Conservation (phyloP, 2,329 filamentous ascomycete genomes). For the Magnaporthales sp. region DNA sequence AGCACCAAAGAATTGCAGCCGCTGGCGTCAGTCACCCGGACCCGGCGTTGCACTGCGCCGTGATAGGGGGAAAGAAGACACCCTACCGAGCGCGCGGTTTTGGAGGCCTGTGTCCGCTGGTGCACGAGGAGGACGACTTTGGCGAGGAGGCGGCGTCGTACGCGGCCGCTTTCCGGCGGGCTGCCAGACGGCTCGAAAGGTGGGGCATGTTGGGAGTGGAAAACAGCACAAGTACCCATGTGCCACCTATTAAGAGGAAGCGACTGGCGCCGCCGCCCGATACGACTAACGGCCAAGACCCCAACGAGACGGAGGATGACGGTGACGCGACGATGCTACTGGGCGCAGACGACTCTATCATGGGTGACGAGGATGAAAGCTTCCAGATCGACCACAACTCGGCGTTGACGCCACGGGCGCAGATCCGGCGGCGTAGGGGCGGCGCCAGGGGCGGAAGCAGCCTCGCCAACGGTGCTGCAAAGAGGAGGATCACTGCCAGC, state of each 20-base stretch:
- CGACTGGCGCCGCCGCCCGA: slow-evolving; percentile 11
- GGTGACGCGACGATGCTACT: background rate
- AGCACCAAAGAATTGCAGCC: slow-evolving; percentile 14
- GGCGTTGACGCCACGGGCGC: background rate
- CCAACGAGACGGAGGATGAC: slow-evolving; percentile 24
- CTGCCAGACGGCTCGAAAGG: slow-evolving; percentile 55
- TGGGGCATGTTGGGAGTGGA: slow-evolving; percentile 46
- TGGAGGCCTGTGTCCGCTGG: slow-evolving; percentile 55
- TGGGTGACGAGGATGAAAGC: slow-evolving; percentile 1
- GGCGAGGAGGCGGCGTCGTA: slow-evolving; percentile 66
- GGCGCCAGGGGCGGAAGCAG: background rate
- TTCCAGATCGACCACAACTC: slow-evolving; percentile 1
- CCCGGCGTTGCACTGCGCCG: slow-evolving; percentile 9
- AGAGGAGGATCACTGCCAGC: background rate
- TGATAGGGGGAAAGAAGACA: slow-evolving; percentile 12
- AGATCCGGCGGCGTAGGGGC: background rate
- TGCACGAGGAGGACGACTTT: slow-evolving; percentile 60
- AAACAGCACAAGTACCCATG: slow-evolving; percentile 35
- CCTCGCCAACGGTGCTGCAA: background rate
- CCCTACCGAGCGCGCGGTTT: slow-evolving; percentile 48
- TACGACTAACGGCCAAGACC: slow-evolving; percentile 17
- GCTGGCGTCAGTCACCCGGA: slow-evolving; percentile 8
- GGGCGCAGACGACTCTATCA: background rate
- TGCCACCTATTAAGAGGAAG: slow-evolving; percentile 33
- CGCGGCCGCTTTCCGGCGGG: slow-evolving; percentile 55